Conservation (phyloP, 306 rosid species). For the Vigna nakashimae region DNA sequence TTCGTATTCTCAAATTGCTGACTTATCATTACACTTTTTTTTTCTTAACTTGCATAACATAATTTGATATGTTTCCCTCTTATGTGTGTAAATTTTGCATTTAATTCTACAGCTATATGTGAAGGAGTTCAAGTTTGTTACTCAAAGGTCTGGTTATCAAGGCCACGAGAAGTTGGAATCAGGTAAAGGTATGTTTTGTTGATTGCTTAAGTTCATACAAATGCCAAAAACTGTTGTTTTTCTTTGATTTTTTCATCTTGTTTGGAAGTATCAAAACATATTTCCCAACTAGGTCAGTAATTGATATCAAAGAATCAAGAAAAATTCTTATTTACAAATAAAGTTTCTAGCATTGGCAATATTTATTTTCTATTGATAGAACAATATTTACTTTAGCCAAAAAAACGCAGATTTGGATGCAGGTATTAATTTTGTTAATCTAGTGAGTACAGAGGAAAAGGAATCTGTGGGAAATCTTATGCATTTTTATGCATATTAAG, state of each 20-base stretch:
- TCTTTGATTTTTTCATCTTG: conserved; percentile 1
- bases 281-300: background rate
- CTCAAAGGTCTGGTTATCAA: conserved; percentile 28
- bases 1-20: conserved; percentile 1
- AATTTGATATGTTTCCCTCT: background rate
- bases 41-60: background rate
- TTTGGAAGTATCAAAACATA: background rate
- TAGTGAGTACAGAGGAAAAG: background rate
- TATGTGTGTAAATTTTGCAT: background rate
- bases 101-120: conserved; percentile 60
- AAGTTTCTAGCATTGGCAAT: conserved; percentile 24
- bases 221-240: background rate
- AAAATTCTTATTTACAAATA: background rate
- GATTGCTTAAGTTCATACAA: conserved; percentile 20
- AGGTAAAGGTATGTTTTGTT: conserved; percentile 40
- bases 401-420: conserved; percentile 3
- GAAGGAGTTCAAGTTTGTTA: conserved; percentile 65
- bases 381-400: conserved; percentile 2
- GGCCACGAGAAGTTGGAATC: conserved; percentile 38
- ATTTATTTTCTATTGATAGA: conserved; percentile 24
- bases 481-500: conserved; percentile 23
- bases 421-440: conserved; percentile 14
- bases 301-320: conserved; percentile 3
- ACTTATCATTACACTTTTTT: conserved; percentile 1
- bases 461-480: conserved; percentile 11